phyloP scores from a whole-genome alignment of 306 rosid species.

The Corylus americana region DNA sequence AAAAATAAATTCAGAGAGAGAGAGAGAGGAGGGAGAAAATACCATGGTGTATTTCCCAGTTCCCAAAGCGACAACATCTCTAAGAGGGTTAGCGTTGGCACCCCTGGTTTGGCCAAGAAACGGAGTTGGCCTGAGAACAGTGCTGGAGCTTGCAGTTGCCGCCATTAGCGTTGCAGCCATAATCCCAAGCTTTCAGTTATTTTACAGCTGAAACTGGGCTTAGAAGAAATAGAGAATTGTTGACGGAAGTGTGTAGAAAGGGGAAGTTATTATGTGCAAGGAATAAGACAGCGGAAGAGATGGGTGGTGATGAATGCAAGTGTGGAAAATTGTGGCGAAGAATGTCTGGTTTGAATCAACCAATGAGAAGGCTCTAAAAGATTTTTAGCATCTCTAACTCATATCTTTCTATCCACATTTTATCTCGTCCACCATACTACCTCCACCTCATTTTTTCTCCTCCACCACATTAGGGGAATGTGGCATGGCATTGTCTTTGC shows the following conservation, averaged over 20 bases:
- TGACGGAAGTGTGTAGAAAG: slow-evolving; percentile 27
- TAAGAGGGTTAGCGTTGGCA: slow-evolving; percentile 50
- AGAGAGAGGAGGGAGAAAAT: slow-evolving; percentile 9
- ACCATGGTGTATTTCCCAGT: slow-evolving; percentile 82
- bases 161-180: slow-evolving; percentile 70
- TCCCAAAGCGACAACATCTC: slow-evolving; percentile 78
- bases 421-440: slow-evolving; percentile 35
- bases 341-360: slow-evolving; percentile 40
- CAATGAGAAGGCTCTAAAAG: slow-evolving; percentile 69
- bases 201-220: slow-evolving; percentile 8
- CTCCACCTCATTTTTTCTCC: too few species aligned
- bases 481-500: too few species aligned
- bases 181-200: slow-evolving; percentile 27
- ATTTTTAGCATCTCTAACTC: slow-evolving; percentile 56
- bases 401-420: slow-evolving; percentile 69
- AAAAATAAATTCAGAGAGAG: not conserved
- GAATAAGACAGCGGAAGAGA: slow-evolving; percentile 17
- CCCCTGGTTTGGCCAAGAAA: slow-evolving; percentile 69
- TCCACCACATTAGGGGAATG: too few species aligned
- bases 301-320: slow-evolving; percentile 30
- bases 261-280: slow-evolving; percentile 6
- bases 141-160: slow-evolving; percentile 65
- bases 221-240: not conserved
- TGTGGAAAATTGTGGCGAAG: slow-evolving; percentile 42
- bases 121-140: slow-evolving; percentile 66